Evolutionary conservation across 768 basidiomycete species (phyloP), one percentile per base, ranked within the genome.

Genomic region (Trametes cinnabarina): DNA sequence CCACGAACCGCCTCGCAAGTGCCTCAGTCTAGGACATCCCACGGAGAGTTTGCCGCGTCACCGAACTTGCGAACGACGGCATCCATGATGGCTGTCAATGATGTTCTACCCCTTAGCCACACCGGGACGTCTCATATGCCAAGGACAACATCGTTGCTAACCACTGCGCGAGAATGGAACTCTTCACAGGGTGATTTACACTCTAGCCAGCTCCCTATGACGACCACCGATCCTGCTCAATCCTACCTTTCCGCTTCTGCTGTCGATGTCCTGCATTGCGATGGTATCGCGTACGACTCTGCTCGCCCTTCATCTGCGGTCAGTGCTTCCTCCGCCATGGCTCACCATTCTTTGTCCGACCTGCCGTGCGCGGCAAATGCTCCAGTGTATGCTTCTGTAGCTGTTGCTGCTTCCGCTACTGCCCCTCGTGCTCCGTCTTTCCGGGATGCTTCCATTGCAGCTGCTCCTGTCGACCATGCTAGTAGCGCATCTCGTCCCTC

Each of bases 341-440:
- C 41, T 8, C 34, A 32, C 6, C 57, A 56, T 8, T 60, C 57
- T 7, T 49, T 59, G 23, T 49, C 67, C 4, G 47, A 42, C 40
- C 53, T 17, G 3, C 12, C 30, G 11, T 22, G 30, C 8, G 9
- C 12, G 11, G 19, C 44, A 2, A 23, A 35, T 48, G 6, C n/a
- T 15, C 15, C 46, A n/a, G 25, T 28, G 20, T 28, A 35, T 44
- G 12, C 46, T 12, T 15, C 43, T 20, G 19, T 39, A 6, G 14
- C 40, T 34, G 19, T 30, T 34, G 11, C 51, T n/a, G 41, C 25
- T 34, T 17, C 26, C 32, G 20, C 12, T 10, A 22, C 51, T 30
- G 25, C n/a, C 11, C 26, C 26, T 39, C 10, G 11, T 8, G 25
- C 26, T n/a, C 3, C 52, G 20, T 48, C 49, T 47, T 28, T 19